These are phyloP conservation scores for Boletus vermiculosoides DNA, from an alignment of 768 basidiomycete genomes.

Conservation along the genomic window DNA sequence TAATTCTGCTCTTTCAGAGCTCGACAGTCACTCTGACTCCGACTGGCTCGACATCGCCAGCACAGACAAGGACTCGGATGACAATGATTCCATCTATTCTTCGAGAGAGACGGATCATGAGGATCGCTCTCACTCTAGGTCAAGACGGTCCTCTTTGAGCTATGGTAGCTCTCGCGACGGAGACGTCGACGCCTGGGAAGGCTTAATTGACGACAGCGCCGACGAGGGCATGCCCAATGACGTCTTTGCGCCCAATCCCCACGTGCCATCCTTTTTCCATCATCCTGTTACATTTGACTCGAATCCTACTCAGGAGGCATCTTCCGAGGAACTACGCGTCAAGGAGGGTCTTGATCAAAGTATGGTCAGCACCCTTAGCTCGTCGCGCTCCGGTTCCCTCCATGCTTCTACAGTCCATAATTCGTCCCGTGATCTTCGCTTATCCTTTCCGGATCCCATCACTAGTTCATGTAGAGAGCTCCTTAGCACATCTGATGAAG, in stretches of 20 bases:
- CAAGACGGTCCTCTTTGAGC: conserved; percentile 70
- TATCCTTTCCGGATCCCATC: conserved; percentile 84
- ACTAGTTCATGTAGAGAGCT: conserved; percentile 66
- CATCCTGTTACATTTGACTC: conserved; percentile 28
- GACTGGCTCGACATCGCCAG: conserved; percentile 82
- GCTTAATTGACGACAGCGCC: conserved; percentile 61
- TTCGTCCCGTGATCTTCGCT: conserved; percentile 69
- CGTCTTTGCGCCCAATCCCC: conserved; percentile 21
- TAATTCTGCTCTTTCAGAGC: conserved; percentile 53
- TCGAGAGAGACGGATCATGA: conserved; percentile 61
- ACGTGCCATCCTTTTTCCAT: conserved; percentile 22
- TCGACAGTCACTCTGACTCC: conserved; percentile 70
- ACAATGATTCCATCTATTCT: conserved; percentile 63
- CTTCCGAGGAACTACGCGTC: conserved; percentile 64
- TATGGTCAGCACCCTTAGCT: conserved; percentile 74
- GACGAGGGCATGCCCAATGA: conserved; percentile 43
- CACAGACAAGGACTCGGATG: conserved; percentile 61
- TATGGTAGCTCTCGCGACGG: conserved; percentile 64
- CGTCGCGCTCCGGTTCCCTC: conserved; percentile 65
- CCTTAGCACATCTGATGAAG: conserved; percentile 55
- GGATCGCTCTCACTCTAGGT: conserved; percentile 51
- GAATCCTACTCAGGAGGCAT: conserved; percentile 33
- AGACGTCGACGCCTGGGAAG: conserved; percentile 78
- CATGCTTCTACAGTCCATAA: conserved; percentile 53
- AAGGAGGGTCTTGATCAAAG: conserved; percentile 80